Conservation (phyloP, 768 basidiomycete species). For the Boletus tomentosulus region DNA sequence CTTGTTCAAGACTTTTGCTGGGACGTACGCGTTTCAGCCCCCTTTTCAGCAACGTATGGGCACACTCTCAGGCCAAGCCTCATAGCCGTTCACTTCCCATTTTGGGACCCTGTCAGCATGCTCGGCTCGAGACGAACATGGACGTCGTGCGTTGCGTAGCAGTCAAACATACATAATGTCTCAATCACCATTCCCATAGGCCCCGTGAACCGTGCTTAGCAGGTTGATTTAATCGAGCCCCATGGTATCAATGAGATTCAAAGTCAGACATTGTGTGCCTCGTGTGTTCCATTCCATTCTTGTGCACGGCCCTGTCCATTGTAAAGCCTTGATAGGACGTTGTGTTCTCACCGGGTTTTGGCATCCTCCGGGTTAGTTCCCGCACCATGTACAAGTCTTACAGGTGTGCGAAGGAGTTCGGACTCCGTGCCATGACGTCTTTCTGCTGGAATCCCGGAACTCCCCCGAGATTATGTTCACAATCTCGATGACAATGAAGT, state of each 20-base stretch:
- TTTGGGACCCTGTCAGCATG: neutral
- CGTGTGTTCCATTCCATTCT: slow-evolving; percentile 6
- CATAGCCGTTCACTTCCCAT: neutral
- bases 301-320: neutral
- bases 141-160: neutral
- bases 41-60: neutral
- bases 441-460: neutral
- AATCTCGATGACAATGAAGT: neutral
- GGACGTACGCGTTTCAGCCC: neutral
- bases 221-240: neutral
- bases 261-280: slow-evolving; percentile 5
- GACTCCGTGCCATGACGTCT: neutral
- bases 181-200: neutral
- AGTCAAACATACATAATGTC: neutral
- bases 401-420: neutral
- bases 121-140: neutral
- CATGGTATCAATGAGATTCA: slow-evolving; percentile 2
- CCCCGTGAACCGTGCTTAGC: neutral
- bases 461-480: neutral
- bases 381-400: neutral
- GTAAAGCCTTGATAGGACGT: neutral
- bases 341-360: neutral
- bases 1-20: neutral
- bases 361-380: neutral
- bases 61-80: neutral